Evolutionary conservation across 768 basidiomycete genomes (phyloP), one percentile per base, ranked within the genome.

Genomic region (Trametes villosa): DNA sequence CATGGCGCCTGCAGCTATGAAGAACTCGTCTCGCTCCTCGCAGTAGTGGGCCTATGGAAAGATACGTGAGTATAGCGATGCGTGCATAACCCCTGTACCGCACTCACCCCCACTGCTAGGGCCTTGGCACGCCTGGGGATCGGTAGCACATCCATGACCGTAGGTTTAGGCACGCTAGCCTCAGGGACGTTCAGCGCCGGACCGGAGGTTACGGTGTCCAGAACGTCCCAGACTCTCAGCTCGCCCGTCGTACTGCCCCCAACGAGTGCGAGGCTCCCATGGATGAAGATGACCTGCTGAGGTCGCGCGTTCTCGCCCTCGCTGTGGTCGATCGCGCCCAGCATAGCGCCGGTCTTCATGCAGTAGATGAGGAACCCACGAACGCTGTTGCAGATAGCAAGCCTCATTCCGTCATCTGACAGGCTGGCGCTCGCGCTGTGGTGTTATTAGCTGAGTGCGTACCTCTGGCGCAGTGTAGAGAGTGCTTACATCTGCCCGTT

Each of bases 391-490:
- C 48, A 55, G 9, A 61, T 38, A 9, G 60, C 60, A 7, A 61
- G 15, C 1, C 40, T 22, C 18, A 24, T 33, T 8, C 20, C 29
- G 18, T 61, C 48, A 2, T 34, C 12, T 1, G 53, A 44, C 6
- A 61, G n/a, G 22, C 53, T 49, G 3, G 53, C 29, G 29, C 54
- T 42, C 4, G 53, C 60, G 27, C 60, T 61, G 47, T 18, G 34
- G 9, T 36, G 34, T 36, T 36, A 36, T 36, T 8, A 36, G 34
- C 34, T 36, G 34, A 15, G 34, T 36, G 34, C 34, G 15, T 36
- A 36, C 9, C 34, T 36, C 34, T 15, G 15, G 15, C 9, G 34
- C 34, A 15, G 34, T 36, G 34, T 36, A 36, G 34, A 38, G 3
- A 3, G 13, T 12, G n/a, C 36, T 38, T 3, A 38, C 36, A 38